These are phyloP conservation scores for Stagonosporopsis chrysanthemi DNA, from an alignment of 2,329 filamentous ascomycete genomes.

Conservation along the genomic window DNA sequence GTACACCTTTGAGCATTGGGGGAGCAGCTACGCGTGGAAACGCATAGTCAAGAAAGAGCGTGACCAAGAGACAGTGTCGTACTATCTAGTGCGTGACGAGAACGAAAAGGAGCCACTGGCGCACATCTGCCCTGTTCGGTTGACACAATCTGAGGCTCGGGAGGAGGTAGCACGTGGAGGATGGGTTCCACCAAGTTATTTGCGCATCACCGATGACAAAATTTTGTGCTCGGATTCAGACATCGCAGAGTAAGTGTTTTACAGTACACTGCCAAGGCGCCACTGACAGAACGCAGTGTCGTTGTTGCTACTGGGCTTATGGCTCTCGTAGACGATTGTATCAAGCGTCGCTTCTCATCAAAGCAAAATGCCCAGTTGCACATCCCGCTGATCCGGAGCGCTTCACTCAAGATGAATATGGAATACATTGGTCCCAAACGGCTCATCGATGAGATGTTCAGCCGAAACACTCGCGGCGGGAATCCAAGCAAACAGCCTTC, in stretches of 20 bases:
- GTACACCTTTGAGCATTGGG: constrained; percentile 97
- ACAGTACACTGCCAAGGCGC: not conserved
- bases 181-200: constrained; percentile 88
- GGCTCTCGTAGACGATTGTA: constrained; percentile 88
- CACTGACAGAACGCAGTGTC: constrained; percentile 64
- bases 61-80: constrained; percentile 70
- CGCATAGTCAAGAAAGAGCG: constrained; percentile 71
- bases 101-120: constrained; percentile 70
- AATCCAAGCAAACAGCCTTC: constrained; percentile 37
- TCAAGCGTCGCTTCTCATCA: constrained; percentile 77
- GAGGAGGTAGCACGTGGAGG: constrained; percentile 81
- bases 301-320: constrained; percentile 90
- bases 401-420: constrained; percentile 63
- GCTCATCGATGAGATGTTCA: constrained; percentile 70
- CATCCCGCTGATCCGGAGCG: constrained; percentile 59
- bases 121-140: constrained; percentile 81
- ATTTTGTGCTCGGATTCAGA: constrained; percentile 76
- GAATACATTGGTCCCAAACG: constrained; percentile 69
- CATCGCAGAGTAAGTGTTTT: constrained; percentile 78
- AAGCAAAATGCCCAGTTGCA: constrained; percentile 61
- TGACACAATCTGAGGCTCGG: constrained; percentile 72
- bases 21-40: constrained; percentile 83
- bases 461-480: constrained; percentile 50
- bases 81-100: constrained; percentile 77
- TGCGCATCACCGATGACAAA: constrained; percentile 83